Base-by-base conservation (phyloP, 23 red algal species). In the Gracilaria vermiculophylla region DNA sequence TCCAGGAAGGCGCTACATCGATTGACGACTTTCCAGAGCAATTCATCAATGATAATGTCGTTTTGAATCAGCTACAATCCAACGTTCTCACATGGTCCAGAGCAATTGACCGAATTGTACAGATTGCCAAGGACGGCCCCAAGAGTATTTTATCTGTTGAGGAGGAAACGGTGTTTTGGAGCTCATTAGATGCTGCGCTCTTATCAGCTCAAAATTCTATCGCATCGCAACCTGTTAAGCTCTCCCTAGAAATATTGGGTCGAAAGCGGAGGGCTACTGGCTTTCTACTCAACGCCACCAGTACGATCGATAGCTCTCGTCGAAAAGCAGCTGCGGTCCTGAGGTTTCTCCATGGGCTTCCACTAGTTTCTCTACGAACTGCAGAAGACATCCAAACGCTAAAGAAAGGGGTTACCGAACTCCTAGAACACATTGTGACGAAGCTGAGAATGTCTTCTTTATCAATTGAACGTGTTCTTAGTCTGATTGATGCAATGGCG, bases 111-210 rank as follows among this genome's bases (percentile, higher is more conserved):
- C 74, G 87, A 21, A 53, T 81, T 24, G 87, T 91, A 15, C 75
- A 81, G 12, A 74, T 72, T 45, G 54, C 87, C 1, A 69, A 55
- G 39, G 58, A 69, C 21, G 75, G 75, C 1, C 73, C 87, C 5
- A 74, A 35, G 23, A 71, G 29, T 35, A 28, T 81, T 17, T 53
- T 91, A 64, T 56, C 87, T 52, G 75, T 75, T 5, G 87, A 91
- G 41, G 87, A 91, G 33, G 87, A 91, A 74, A 80, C 74, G n/a
- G 75, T 91, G n/a, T 91, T 91, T 50, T 91, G 87, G 87, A 91
- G 74, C 48, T 91, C 87, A 16, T 58, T 91, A 29, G 87, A 91
- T 58, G 75, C 87, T 15, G 87, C 87, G 6, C 64, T 91, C 27
- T 29, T 41, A 29, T 71, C 73, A 24, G 87, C 75, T 1, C 75